phyloP scores from a whole-genome alignment of 164 flowering plant species.

The Cinnamomum micranthum region DNA sequence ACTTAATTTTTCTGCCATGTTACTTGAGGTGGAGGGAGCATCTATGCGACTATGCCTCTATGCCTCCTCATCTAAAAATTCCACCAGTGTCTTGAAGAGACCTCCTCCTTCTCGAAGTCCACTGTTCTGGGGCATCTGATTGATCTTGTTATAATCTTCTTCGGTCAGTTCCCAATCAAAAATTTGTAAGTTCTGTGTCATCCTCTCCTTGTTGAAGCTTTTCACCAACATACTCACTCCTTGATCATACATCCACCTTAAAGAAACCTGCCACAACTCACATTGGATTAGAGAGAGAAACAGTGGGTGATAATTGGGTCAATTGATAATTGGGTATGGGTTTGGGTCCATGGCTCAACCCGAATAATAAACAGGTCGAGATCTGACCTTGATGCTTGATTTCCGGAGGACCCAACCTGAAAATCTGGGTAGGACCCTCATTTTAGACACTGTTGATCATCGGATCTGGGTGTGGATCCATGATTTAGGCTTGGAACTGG shows the following conservation, averaged over 20 bases:
- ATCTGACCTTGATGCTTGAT: too few species aligned
- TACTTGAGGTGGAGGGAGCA: not conserved
- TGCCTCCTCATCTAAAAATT: slow-evolving; percentile 33
- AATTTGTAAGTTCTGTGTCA: slow-evolving; percentile 26
- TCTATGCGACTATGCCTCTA: not conserved
- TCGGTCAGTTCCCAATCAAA: slow-evolving; percentile 28
- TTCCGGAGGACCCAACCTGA: too few species aligned
- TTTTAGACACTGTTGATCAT: too few species aligned
- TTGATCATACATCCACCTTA: slow-evolving; percentile 31
- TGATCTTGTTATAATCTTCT: slow-evolving; percentile 24
- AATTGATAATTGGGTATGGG: not conserved
- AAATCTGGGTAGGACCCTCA: too few species aligned
- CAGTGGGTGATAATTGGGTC: too few species aligned
- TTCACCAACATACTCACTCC: slow-evolving; percentile 27
- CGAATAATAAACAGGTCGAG: too few species aligned
- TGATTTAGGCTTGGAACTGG: too few species aligned
- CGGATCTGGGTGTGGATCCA: too few species aligned
- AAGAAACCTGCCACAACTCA: slow-evolving; percentile 14
- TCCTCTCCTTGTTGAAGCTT: slow-evolving; percentile 25
- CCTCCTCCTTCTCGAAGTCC: slow-evolving; percentile 8
- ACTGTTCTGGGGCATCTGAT: slow-evolving; percentile 18
- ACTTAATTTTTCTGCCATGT: too few species aligned
- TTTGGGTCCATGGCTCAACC: too few species aligned
- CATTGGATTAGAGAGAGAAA: too few species aligned
- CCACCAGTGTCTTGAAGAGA: slow-evolving; percentile 17